A percentile compares a stretch with the other conserved stretches of the same genome.
These are phyloP conservation scores for Papiliotrema fonsecae DNA, from an alignment of 1,284 basidiomycete species.

Conservation along the genomic window DNA sequence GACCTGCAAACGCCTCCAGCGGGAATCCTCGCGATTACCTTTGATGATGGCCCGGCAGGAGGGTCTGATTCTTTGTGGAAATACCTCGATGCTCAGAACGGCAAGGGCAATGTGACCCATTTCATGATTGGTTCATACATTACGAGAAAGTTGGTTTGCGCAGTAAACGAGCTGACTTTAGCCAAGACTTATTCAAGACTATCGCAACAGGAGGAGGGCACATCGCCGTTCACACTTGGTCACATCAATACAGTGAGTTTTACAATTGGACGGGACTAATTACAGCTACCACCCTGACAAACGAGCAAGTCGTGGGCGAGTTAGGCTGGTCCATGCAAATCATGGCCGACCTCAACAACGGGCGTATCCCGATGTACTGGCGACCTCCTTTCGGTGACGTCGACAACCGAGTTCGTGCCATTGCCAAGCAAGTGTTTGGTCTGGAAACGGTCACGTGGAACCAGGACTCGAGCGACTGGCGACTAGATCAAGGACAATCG, in stretches of 20 bases:
- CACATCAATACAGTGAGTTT: conserved; percentile 47
- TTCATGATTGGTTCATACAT: conserved; percentile 54
- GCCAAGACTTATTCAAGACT: conserved; percentile 22
- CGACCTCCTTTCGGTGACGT: conserved; percentile 50
- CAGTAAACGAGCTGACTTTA: background rate
- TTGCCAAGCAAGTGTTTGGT: conserved; percentile 49
- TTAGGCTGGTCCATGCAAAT: conserved; percentile 52
- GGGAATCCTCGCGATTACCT: conserved; percentile 39
- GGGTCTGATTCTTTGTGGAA: conserved; percentile 51
- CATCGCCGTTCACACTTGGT: conserved; percentile 53
- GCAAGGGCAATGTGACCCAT: conserved; percentile 53
- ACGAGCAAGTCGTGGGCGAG: conserved; percentile 55
- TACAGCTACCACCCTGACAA: conserved; percentile 51
- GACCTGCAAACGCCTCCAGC: conserved; percentile 34
- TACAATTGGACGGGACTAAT: background rate
- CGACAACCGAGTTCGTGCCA: conserved; percentile 54
- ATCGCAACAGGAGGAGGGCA: conserved; percentile 36
- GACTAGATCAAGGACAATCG: conserved; percentile 29
- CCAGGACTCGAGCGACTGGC: conserved; percentile 47
- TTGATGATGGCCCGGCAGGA: conserved; percentile 54
- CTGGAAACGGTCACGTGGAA: conserved; percentile 47
- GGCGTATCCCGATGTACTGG: conserved; percentile 45
- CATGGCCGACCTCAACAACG: conserved; percentile 44
- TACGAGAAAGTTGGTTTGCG: conserved; percentile 19
- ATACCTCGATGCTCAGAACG: conserved; percentile 51